phyloP scores from a whole-genome alignment of 1,284 basidiomycete species.

The Sanguinoderma infundibulare region DNA sequence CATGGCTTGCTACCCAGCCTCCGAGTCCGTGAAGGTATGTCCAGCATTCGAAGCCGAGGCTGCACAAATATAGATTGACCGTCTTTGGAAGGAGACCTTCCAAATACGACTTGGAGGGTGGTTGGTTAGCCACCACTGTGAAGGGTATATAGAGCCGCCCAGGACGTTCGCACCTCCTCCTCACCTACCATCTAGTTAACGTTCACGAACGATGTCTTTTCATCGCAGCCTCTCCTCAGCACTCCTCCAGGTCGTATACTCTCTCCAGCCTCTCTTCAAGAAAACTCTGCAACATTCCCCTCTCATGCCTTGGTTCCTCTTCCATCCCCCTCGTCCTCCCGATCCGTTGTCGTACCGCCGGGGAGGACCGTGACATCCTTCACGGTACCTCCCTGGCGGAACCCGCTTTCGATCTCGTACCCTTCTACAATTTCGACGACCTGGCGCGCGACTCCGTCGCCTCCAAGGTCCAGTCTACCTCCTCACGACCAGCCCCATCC shows the following conservation, averaged over 20 bases:
- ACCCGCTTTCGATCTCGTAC: background rate
- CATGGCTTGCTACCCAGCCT: background rate
- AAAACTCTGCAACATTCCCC: background rate
- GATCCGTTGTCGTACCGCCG: background rate
- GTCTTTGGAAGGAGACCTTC: background rate
- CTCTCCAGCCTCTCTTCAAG: background rate
- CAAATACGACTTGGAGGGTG: background rate
- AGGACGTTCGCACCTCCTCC: background rate
- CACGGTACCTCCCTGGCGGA: background rate
- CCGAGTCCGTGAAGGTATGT: background rate
- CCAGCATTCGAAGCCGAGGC: background rate
- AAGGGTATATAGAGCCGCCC: background rate
- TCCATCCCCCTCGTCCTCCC: background rate
- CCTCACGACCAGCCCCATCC: background rate
- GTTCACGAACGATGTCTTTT: no score
- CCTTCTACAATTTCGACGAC: background rate
- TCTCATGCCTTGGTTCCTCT: background rate
- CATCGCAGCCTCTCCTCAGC: background rate
- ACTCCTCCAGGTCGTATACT: no score
- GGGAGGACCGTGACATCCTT: background rate
- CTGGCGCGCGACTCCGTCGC: background rate
- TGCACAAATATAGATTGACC: background rate
- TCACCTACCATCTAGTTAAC: background rate
- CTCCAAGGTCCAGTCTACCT: background rate
- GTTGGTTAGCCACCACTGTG: background rate